Evolutionary conservation across 208 protist genomes (phyloP).

Genomic region (Lotmaria passim): DNA sequence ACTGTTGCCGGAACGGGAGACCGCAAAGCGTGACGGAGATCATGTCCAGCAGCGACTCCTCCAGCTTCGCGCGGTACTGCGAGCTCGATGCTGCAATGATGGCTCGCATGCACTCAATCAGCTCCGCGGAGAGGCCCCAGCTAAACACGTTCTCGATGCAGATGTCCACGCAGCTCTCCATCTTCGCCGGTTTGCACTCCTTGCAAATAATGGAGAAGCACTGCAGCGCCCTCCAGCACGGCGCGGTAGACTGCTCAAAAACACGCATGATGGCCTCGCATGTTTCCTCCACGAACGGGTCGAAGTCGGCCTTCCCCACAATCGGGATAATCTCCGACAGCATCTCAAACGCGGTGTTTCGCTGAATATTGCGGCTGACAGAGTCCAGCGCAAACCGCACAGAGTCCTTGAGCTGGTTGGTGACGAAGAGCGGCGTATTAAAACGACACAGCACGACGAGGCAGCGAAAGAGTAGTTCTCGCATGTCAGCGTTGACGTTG

Average conservation of each 20-base stretch:
- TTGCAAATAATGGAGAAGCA: constrained; percentile 74
- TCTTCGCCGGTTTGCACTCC: constrained; percentile 56
- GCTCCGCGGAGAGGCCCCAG: constrained; percentile 83
- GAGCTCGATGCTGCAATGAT: constrained; percentile 70
- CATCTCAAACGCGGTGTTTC: constrained; percentile 73
- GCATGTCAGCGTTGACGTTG: constrained; percentile 37
- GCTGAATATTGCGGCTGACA: constrained; percentile 53
- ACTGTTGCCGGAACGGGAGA: constrained; percentile 81
- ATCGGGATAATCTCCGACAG: constrained; percentile 80
- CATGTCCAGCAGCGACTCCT: constrained; percentile 86
- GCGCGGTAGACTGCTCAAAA: constrained; percentile 53
- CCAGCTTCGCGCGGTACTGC: constrained; percentile 70
- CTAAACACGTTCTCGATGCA: constrained; percentile 82
- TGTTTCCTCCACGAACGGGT: constrained; percentile 67
- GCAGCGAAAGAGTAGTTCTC: constrained; percentile 65
- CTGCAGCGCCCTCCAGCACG: constrained; percentile 83
- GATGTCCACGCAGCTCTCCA: constrained; percentile 76
- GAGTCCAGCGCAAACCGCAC: constrained; percentile 78
- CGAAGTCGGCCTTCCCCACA: constrained; percentile 62
- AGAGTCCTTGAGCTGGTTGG: constrained; percentile 73
- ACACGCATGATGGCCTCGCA: constrained; percentile 56
- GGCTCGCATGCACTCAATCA: constrained; percentile 84
- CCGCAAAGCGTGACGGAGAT: constrained; percentile 90
- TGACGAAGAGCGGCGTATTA: constrained; percentile 70
- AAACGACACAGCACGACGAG: constrained; percentile 80